phyloP scores from a whole-genome alignment of 352 stramenopile species.

The Thraustotheca clavata region DNA sequence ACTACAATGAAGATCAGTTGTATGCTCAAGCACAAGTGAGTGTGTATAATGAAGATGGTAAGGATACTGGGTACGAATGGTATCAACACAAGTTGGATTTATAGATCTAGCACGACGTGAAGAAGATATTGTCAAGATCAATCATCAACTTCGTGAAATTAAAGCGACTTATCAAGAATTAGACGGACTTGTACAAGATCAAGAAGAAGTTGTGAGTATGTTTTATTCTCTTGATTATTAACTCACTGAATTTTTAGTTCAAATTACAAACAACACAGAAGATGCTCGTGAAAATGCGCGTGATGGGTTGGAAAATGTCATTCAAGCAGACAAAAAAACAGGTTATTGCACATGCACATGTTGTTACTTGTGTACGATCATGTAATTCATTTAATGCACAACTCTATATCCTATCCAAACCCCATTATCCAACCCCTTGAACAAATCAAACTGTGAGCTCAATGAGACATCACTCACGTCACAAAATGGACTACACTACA shows the following conservation, averaged over 20 bases:
- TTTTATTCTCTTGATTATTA: background rate
- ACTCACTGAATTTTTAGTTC: constrained; percentile 32
- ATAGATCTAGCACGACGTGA: constrained; percentile 68
- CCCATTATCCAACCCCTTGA: too few species aligned
- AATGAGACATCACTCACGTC: too few species aligned
- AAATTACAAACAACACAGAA: constrained; percentile 77
- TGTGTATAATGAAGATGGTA: constrained; percentile 83
- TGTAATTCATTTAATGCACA: background rate
- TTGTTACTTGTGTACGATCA: constrained; percentile 19
- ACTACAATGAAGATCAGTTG: constrained; percentile 84
- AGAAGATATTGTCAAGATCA: constrained; percentile 84
- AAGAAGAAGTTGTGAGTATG: constrained; percentile 60
- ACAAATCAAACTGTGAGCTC: too few species aligned
- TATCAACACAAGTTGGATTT: background rate
- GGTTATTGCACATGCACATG: constrained; percentile 59
- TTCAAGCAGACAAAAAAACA: constrained; percentile 50
- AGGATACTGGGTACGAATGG: background rate
- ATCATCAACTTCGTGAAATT: constrained; percentile 76
- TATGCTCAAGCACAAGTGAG: constrained; percentile 80
- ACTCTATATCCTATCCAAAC: too few species aligned
- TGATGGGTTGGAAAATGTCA: constrained; percentile 59
- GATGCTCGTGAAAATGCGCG: constrained; percentile 64
- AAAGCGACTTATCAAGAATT: constrained; percentile 82
- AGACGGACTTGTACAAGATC: constrained; percentile 72
- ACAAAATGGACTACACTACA: too few species aligned